Conservation (phyloP, 1,284 basidiomycete genomes). For the Melampsora larici-populina region DNA sequence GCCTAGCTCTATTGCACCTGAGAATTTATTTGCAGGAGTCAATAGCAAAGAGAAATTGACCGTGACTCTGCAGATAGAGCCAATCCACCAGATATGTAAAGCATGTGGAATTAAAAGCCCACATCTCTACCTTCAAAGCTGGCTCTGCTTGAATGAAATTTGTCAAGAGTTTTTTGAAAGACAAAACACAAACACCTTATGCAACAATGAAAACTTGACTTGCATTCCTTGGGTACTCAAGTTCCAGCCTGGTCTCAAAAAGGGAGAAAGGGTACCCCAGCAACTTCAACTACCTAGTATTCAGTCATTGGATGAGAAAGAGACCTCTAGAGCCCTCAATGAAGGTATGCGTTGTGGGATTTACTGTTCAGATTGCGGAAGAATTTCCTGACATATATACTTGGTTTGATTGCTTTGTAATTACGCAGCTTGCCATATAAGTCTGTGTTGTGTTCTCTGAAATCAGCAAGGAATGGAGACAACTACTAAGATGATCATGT, state of each 20-base stretch:
- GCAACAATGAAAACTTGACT: not conserved
- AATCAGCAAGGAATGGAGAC: not conserved
- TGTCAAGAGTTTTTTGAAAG: conserved; percentile 10
- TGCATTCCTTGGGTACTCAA: conserved; percentile 9
- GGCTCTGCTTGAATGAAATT: conserved; percentile 34
- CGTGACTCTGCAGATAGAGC: not conserved
- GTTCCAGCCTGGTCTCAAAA: conserved; percentile 14
- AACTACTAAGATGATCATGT: no score
- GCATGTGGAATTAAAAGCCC: conserved; percentile 3
- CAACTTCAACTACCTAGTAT: conserved; percentile 15
- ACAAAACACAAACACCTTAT: not conserved
- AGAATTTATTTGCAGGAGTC: no score
- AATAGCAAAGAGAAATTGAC: no score
- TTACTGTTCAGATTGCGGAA: conserved; percentile 32
- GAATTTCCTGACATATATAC: conserved; percentile 22
- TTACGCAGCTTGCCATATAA: conserved; percentile 19
- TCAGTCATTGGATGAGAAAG: not conserved
- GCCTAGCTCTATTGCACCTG: no score
- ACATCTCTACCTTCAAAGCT: not conserved
- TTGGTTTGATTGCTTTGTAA: conserved; percentile 18
- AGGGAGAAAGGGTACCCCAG: conserved; percentile 9
- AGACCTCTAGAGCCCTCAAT: not conserved
- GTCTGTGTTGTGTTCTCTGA: not conserved
- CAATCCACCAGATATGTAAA: conserved; percentile 5
- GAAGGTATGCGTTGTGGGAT: not conserved